Evolutionary conservation across 345 rosid species (phyloP).

Genomic region (Eucalyptus lansdowneana): DNA sequence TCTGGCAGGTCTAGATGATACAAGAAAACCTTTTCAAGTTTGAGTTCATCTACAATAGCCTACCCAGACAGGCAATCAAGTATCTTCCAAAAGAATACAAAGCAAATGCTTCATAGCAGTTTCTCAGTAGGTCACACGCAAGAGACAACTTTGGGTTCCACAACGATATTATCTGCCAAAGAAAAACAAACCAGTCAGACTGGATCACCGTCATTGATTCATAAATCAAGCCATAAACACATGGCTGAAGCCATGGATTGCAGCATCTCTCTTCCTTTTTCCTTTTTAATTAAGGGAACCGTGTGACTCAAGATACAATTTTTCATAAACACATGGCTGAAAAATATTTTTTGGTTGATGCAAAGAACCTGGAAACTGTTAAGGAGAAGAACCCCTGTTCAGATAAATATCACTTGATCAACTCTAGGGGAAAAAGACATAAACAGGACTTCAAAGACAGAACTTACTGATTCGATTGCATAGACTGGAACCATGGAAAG

Average conservation of each 20-base stretch:
- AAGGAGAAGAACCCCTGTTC: not conserved
- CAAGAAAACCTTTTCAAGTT: not conserved
- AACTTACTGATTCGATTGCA: conserved; percentile 73
- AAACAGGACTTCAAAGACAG: not conserved
- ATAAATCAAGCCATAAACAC: not conserved
- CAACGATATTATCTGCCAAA: conserved; percentile 50
- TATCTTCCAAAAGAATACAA: conserved; percentile 82
- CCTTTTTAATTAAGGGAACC: not conserved
- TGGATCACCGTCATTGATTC: not conserved
- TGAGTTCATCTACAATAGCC: not conserved
- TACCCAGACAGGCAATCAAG: conserved; percentile 87
- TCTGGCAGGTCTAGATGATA: not conserved
- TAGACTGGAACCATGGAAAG: conserved; percentile 85
- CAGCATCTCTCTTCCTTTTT: not conserved
- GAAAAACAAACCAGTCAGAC: not conserved
- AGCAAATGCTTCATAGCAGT: conserved; percentile 87
- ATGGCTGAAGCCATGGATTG: not conserved
- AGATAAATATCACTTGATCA: not conserved
- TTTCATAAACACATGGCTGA: not conserved
- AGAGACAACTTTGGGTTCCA: conserved; percentile 46
- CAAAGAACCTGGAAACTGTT: not conserved
- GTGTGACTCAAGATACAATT: not conserved
- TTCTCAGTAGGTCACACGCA: conserved; percentile 74
- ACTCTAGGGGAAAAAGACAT: not conserved
- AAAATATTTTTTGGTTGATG: not conserved